Percentiles rank a stretch among this genome's conserved stretches.
Evolutionary conservation across 1,139 yeast species (phyloP).

Genomic region (Candida sp.): DNA sequence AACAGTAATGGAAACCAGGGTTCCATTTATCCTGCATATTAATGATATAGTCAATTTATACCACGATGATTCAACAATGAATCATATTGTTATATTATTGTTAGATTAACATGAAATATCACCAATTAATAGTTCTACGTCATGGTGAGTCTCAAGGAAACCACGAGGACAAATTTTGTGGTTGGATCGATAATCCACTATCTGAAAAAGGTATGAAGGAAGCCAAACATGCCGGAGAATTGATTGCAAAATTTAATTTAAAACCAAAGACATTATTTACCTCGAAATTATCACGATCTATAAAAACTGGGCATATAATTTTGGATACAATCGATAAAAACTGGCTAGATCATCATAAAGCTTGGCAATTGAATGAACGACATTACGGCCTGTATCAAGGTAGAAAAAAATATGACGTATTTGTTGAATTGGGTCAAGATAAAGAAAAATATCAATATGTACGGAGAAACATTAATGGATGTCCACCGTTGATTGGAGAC

Average conservation of each 20-base stretch:
- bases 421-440: conserved; percentile 51
- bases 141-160: conserved; percentile 81
- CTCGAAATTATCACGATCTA: conserved; percentile 61
- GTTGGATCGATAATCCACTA: conserved; percentile 77
- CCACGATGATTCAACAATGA: no score
- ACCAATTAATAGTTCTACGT: conserved; percentile 28
- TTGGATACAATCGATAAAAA: conserved; percentile 40
- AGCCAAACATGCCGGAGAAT: conserved; percentile 56
- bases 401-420: conserved; percentile 52
- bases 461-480: conserved; percentile 65
- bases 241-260: conserved; percentile 38
- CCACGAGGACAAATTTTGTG: conserved; percentile 68
- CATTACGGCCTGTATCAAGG: conserved; percentile 82
- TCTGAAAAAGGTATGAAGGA: conserved; percentile 60
- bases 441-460: conserved; percentile 41
- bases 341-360: conserved; percentile 48
- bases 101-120: neutral
- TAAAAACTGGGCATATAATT: conserved; percentile 63
- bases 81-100: no score
- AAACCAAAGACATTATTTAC: conserved; percentile 60
- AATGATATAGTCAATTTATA: no score
- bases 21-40: neutral
- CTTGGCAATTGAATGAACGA: conserved; percentile 76
- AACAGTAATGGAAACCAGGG: no score
- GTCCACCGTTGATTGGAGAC: conserved; percentile 54